These are phyloP conservation scores for Fusarium miscanthi DNA, from an alignment of 2,329 filamentous ascomycete genomes.

Conservation along the genomic window DNA sequence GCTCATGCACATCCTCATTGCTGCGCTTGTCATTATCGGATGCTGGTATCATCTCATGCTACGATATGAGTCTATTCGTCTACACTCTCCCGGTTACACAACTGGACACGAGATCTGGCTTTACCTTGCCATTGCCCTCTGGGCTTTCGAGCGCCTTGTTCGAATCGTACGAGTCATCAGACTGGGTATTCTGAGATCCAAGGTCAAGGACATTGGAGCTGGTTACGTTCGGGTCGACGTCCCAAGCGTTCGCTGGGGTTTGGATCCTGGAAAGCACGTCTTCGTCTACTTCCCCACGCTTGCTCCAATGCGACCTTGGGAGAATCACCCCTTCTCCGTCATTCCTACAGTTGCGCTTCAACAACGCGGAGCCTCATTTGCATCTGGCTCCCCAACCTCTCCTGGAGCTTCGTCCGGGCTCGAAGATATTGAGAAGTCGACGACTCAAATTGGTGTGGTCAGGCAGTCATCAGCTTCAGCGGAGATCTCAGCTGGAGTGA, in stretches of 20 bases:
- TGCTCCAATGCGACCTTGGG: constrained; percentile 3
- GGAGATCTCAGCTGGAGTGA: constrained; percentile 6
- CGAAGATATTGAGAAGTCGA: constrained; percentile 4
- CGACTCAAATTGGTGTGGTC: neutral
- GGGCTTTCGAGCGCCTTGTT: constrained; percentile 46
- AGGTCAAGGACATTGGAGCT: constrained; percentile 14
- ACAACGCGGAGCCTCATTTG: neutral
- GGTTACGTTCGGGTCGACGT: constrained; percentile 2
- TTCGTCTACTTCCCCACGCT: constrained; percentile 21
- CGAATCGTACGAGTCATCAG: constrained; percentile 38
- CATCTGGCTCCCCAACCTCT: neutral
- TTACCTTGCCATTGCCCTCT: constrained; percentile 45
- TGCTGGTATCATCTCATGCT: constrained; percentile 56
- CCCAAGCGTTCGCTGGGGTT: neutral
- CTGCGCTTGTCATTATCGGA: constrained; percentile 55
- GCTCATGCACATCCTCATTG: constrained; percentile 54
- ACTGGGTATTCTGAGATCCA: constrained; percentile 37
- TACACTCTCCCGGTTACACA: constrained; percentile 33
- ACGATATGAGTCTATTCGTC: constrained; percentile 42
- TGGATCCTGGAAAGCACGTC: constrained; percentile 15
- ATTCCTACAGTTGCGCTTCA: constrained; percentile 13
- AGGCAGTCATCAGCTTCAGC: neutral
- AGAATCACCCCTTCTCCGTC: constrained; percentile 15
- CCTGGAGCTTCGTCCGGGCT: neutral
- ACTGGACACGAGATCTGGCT: constrained; percentile 57